A percentile compares a stretch with the other conserved stretches of the same genome.
Evolutionary conservation across 345 rosid genomes (phyloP).

Genomic region (Camelina hispida): DNA sequence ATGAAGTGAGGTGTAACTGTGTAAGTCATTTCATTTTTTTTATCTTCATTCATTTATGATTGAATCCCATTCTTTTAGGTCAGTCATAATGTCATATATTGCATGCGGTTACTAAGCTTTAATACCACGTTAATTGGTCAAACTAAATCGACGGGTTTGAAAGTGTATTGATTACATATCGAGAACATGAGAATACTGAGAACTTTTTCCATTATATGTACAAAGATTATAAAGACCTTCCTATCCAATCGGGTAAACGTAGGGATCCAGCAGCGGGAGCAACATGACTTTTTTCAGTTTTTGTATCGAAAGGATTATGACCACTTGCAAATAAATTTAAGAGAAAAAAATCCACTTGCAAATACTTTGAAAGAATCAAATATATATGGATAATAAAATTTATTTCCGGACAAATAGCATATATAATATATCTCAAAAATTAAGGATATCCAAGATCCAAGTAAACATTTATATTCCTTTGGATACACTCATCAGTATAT

Average conservation of each 20-base stretch:
- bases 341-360: too few relatives aligned
- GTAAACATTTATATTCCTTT: neutral
- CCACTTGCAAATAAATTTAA: too few relatives aligned
- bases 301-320: too few relatives aligned
- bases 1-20: neutral
- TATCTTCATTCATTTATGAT: too few relatives aligned
- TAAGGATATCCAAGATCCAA: neutral
- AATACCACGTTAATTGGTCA: neutral
- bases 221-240: neutral
- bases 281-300: neutral
- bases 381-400: neutral
- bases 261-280: neutral
- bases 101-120: neutral
- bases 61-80: neutral
- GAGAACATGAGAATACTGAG: neutral
- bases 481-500: neutral
- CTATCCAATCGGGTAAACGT: neutral
- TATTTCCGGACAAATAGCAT: neutral
- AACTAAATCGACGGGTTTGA: neutral
- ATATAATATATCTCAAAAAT: neutral
- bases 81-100: neutral
- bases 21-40: neutral
- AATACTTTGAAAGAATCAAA: neutral
- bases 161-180: too few relatives aligned
- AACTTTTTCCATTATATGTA: neutral